These are phyloP conservation scores for Asterophora lycoperdoides DNA, from an alignment of 768 basidiomycete genomes.

Conservation along the genomic window DNA sequence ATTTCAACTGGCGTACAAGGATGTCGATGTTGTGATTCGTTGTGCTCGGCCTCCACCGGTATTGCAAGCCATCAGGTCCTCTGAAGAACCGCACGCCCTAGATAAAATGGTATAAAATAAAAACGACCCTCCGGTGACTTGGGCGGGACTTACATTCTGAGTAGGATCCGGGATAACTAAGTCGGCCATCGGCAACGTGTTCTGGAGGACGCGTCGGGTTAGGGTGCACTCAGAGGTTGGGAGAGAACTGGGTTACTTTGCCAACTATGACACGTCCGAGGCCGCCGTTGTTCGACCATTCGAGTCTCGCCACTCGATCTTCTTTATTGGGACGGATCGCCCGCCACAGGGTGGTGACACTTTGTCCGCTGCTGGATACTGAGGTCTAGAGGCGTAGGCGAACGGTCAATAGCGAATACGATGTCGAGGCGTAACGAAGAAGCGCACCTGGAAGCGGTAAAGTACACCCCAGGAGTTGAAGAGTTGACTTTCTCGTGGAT, in stretches of 20 bases:
- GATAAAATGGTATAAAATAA: conserved; percentile 11
- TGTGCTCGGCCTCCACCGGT: conserved; percentile 73
- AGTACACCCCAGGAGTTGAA: conserved; percentile 80
- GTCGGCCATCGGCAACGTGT: conserved; percentile 78
- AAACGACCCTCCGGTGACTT: conserved; percentile 5
- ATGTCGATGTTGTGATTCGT: conserved; percentile 59
- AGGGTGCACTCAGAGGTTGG: conserved; percentile 19
- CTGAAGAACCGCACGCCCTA: conserved; percentile 69
- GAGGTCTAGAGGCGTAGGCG: conserved; percentile 50
- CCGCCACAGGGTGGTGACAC: conserved; percentile 74
- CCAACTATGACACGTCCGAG: conserved; percentile 84
- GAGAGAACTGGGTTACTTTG: conserved; percentile 47
- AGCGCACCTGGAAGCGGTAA: conserved; percentile 72
- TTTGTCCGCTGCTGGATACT: conserved; percentile 57
- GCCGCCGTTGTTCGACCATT: conserved; percentile 80
- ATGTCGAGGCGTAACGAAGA: conserved; percentile 15
- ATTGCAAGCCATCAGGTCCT: conserved; percentile 77
- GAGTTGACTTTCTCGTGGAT: conserved; percentile 77
- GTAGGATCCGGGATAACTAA: conserved; percentile 67
- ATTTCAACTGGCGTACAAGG: conserved; percentile 41
- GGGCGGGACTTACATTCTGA: conserved; percentile 45
- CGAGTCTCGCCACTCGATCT: conserved; percentile 83
- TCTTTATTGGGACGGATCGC: conserved; percentile 81
- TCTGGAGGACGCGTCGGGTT: conserved; percentile 40
- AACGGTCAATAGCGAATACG: conserved; percentile 22